A percentile compares a stretch with the other conserved stretches of the same genome.
Evolutionary conservation across 768 basidiomycete species (phyloP).

Genomic region (Glaciozyma antarctica): DNA sequence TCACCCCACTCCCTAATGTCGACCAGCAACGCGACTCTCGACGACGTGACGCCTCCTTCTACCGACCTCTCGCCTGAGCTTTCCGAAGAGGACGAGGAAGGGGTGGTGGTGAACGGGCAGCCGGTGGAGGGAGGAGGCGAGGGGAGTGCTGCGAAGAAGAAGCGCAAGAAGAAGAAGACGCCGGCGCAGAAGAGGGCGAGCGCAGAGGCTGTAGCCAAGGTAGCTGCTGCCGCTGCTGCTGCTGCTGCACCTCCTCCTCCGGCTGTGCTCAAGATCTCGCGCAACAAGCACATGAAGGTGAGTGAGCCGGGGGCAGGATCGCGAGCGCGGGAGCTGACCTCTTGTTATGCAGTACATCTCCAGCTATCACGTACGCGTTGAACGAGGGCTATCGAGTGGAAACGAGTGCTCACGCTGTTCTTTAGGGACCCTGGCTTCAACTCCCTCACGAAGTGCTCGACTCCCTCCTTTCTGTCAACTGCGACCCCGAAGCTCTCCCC

Average conservation of each 20-base stretch:
- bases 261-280: constrained; percentile 52
- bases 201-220: constrained; percentile 1
- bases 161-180: constrained; percentile 25
- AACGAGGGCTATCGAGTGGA: not conserved
- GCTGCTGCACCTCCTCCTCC: constrained; percentile 37
- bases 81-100: too few relatives aligned
- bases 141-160: constrained; percentile 1
- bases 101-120: not conserved
- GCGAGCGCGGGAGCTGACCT: not conserved
- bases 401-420: constrained; percentile 11
- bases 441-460: constrained; percentile 77
- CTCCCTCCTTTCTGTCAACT: constrained; percentile 65
- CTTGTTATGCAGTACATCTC: constrained; percentile 8
- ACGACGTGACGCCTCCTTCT: not conserved
- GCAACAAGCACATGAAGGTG: constrained; percentile 90
- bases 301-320: constrained; percentile 59
- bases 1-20: too few relatives aligned
- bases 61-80: not conserved
- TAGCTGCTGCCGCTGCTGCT: not conserved
- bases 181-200: constrained; percentile 18
- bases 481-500: constrained; percentile 51
- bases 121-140: not conserved
- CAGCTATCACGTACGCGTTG: constrained; percentile 8
- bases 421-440: constrained; percentile 82
- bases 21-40: too few relatives aligned